Evolutionary conservation across 495 filamentous ascomycete species (phyloP).

Genomic region (Echria macrotheca): DNA sequence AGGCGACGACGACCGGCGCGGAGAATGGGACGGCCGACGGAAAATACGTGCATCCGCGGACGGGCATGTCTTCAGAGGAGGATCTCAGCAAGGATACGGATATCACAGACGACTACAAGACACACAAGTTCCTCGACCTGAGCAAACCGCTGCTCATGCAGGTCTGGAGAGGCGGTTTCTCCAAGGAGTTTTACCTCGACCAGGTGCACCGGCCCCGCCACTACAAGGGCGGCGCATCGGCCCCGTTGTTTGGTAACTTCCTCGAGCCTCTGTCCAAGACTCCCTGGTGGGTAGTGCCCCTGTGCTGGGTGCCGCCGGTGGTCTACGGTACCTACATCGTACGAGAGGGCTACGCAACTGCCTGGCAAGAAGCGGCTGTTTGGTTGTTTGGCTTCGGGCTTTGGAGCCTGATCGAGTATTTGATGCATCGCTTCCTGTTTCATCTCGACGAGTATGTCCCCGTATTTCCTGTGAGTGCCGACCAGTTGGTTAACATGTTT

Average conservation of each 20-base stretch:
- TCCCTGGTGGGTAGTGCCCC: slow-evolving; percentile 84
- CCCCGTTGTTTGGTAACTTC: slow-evolving; percentile 96
- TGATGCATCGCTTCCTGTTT: slow-evolving; percentile 86
- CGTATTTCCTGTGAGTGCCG: no score
- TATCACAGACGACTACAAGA: slow-evolving; percentile 63
- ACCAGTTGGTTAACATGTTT: slow-evolving; percentile 16
- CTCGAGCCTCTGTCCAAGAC: slow-evolving; percentile 92
- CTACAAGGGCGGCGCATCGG: slow-evolving; percentile 87
- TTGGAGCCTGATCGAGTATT: slow-evolving; percentile 91
- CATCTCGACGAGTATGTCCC: slow-evolving; percentile 78
- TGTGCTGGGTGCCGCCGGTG: slow-evolving; percentile 80
- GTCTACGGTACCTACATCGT: slow-evolving; percentile 68
- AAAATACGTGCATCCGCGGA: slow-evolving; percentile 56
- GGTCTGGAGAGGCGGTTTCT: slow-evolving; percentile 83
- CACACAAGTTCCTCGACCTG: slow-evolving; percentile 90
- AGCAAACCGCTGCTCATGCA: slow-evolving; percentile 80
- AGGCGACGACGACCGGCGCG: slow-evolving; percentile 17
- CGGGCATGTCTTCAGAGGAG: slow-evolving; percentile 79
- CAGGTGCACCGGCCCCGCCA: slow-evolving; percentile 94
- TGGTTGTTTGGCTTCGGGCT: slow-evolving; percentile 62
- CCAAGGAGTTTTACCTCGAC: slow-evolving; percentile 89
- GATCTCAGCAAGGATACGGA: slow-evolving; percentile 87
- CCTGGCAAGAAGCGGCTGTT: slow-evolving; percentile 42
- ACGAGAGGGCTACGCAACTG: slow-evolving; percentile 44
- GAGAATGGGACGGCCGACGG: slow-evolving; percentile 38